A percentile compares a stretch with the other conserved stretches of the same genome.
phyloP scores from a whole-genome alignment of 1,139 yeast species.

The Hansenula lynferdii region DNA sequence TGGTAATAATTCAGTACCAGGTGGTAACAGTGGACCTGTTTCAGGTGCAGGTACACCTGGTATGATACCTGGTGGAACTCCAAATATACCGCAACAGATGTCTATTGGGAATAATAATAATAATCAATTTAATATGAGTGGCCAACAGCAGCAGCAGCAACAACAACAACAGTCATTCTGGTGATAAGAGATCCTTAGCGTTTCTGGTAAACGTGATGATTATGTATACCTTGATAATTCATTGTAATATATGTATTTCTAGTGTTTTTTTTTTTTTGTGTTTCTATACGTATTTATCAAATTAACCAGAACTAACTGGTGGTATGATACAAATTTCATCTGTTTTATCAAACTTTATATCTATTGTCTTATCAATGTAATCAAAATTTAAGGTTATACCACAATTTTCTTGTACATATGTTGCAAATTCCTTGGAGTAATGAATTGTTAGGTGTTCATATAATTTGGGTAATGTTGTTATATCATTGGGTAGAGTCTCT shows the following conservation, averaged over 20 bases:
- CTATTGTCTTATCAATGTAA: constrained; percentile 8
- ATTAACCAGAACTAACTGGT: constrained; percentile 18
- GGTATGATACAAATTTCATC: constrained; percentile 19
- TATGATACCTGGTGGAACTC: background rate
- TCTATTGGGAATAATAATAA: too few species aligned
- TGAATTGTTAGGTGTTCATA: background rate
- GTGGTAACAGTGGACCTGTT: too few species aligned
- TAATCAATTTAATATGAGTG: too few species aligned
- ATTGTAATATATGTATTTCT: too few species aligned
- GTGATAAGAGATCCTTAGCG: too few species aligned
- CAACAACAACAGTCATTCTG: too few species aligned
- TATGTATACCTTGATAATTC: too few species aligned
- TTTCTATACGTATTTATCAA: background rate
- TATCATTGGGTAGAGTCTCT: constrained; percentile 3
- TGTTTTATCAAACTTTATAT: background rate
- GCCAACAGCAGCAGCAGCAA: too few species aligned
- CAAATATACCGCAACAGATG: too few species aligned
- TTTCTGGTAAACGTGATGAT: too few species aligned
- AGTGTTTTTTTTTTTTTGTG: too few species aligned
- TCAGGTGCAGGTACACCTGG: constrained; percentile 5
- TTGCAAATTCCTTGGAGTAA: constrained; percentile 6
- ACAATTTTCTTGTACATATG: constrained; percentile 8
- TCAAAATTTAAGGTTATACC: constrained; percentile 15
- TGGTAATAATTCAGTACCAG: too few species aligned
- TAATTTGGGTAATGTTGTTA: constrained; percentile 1